Evolutionary conservation across 1,139 yeast species (phyloP).

Genomic region (Sporopachydermia cereana): DNA sequence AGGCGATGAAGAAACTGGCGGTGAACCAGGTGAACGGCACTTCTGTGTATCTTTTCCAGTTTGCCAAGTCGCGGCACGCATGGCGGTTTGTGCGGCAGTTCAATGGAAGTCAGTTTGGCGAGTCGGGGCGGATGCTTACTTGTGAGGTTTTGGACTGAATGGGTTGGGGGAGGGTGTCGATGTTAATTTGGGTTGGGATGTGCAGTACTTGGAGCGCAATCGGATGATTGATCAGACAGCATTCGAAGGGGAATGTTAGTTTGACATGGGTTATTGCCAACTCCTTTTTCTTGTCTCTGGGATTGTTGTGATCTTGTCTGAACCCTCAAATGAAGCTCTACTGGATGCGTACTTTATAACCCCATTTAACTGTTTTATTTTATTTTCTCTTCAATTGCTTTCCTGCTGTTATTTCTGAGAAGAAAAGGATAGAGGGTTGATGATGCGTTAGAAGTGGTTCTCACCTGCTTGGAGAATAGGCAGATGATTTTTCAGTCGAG

Average conservation of each 20-base stretch:
- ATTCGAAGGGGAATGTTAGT: constrained; percentile 2
- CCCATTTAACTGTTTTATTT: no score
- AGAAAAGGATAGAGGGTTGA: no score
- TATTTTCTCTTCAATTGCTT: no score
- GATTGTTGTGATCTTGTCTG: no score
- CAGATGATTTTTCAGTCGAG: no score
- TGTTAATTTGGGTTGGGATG: neutral
- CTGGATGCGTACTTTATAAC: no score
- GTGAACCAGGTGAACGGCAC: constrained; percentile 21
- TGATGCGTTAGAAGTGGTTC: no score
- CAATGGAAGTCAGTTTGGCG: constrained; percentile 36
- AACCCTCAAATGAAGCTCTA: no score
- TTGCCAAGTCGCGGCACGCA: constrained; percentile 39
- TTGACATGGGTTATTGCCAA: neutral
- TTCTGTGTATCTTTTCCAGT: constrained; percentile 34
- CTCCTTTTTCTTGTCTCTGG: no score
- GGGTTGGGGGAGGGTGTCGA: neutral
- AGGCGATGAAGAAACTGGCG: constrained; percentile 22
- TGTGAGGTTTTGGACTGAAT: constrained; percentile 27
- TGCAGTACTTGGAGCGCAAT: neutral
- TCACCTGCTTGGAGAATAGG: no score
- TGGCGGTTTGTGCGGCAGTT: constrained; percentile 40
- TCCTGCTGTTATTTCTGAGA: no score
- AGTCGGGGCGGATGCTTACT: constrained; percentile 23
- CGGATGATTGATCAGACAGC: neutral